Conservation (phyloP, 2,329 filamentous ascomycete genomes). For the Gyromitra esculenta region DNA sequence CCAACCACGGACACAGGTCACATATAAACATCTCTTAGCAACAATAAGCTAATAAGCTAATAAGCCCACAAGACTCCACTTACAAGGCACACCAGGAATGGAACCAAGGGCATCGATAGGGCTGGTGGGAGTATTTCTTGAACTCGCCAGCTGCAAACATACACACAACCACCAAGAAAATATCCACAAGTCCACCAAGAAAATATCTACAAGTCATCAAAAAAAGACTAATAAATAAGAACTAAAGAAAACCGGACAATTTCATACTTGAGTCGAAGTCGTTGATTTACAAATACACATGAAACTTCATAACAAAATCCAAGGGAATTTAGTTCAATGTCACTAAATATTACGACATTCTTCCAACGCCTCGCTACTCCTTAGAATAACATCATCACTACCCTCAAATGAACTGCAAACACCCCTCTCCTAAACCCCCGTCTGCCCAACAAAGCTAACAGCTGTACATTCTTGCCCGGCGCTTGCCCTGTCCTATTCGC, state of each 20-base stretch:
- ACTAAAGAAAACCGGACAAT: not conserved
- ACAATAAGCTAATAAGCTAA: no score
- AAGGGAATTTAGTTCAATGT: not conserved
- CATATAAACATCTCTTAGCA: not conserved
- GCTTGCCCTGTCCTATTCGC: constrained; percentile 60
- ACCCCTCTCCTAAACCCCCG: constrained; percentile 45
- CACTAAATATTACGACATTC: not conserved
- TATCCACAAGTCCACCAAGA: not conserved
- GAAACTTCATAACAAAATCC: not conserved
- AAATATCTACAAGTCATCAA: not conserved
- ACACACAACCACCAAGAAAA: not conserved
- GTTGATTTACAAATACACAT: not conserved
- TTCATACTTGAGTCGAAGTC: not conserved
- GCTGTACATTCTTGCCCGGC: constrained; percentile 64
- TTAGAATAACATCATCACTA: not conserved
- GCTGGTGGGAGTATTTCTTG: no score
- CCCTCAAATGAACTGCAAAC: not conserved
- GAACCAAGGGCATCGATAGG: no score
- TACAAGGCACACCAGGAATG: no score
- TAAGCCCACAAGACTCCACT: no score
- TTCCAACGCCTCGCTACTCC: not conserved
- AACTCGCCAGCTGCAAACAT: no score
- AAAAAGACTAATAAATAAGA: not conserved
- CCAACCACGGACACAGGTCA: not conserved
- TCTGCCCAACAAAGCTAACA: constrained; percentile 60